These are phyloP conservation scores for Penicillium brevicompactum DNA, from an alignment of 2,329 filamentous ascomycete genomes.

Conservation along the genomic window DNA sequence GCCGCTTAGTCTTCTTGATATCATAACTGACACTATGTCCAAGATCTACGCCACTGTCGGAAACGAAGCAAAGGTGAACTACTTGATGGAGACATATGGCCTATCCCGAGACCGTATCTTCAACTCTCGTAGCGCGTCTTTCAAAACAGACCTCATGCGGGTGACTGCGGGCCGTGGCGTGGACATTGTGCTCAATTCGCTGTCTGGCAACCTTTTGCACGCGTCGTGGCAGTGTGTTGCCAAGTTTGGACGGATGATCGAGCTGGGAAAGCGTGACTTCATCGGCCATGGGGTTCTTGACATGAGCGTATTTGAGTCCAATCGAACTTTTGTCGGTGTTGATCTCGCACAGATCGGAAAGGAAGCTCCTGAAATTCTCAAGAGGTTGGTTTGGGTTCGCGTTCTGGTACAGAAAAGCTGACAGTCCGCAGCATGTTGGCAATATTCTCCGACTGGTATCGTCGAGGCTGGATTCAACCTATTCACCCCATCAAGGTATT, in stretches of 20 bases:
- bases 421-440: background rate
- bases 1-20: background rate
- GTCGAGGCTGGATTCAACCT: constrained; percentile 3
- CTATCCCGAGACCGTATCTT: constrained; percentile 24
- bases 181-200: constrained; percentile 27
- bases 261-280: constrained; percentile 27
- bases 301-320: constrained; percentile 12
- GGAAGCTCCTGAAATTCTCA: background rate
- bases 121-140: constrained; percentile 16
- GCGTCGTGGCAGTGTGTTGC: constrained; percentile 33
- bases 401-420: background rate
- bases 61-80: constrained; percentile 14
- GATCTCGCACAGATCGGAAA: constrained; percentile 10
- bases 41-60: constrained; percentile 21
- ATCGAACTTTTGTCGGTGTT: constrained; percentile 17
- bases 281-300: constrained; percentile 14
- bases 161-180: constrained; percentile 19
- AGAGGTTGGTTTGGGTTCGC: background rate
- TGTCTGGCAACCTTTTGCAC: constrained; percentile 24
- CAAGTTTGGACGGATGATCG: constrained; percentile 25
- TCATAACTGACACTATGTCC: background rate
- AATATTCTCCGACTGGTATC: constrained; percentile 7
- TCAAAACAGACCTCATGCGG: constrained; percentile 11
- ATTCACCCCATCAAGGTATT: constrained; percentile 10
- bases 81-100: constrained; percentile 19